Conservation (phyloP, 768 basidiomycete species). For the Termitomyces sp. region DNA sequence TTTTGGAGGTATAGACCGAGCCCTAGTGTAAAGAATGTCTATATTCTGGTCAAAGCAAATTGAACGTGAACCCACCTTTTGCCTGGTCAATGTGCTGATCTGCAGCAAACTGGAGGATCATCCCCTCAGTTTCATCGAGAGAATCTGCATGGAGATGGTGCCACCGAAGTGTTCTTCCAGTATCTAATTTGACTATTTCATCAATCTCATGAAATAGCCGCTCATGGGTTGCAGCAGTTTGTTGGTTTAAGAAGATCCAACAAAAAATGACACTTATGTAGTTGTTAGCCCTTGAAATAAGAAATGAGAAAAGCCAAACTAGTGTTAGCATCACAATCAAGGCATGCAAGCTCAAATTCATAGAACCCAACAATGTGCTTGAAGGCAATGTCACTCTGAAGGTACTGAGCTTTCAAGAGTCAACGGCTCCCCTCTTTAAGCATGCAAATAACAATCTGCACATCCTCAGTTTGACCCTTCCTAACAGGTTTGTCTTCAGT, state of each 20-base stretch:
- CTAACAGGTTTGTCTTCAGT: not conserved
- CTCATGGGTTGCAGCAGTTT: conserved; percentile 19
- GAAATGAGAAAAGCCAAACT: not conserved
- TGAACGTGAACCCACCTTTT: too few species aligned
- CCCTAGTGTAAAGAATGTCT: too few species aligned
- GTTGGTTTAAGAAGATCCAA: conserved; percentile 2
- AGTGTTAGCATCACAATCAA: not conserved
- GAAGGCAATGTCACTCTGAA: conserved; percentile 26
- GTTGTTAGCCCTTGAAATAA: too few species aligned
- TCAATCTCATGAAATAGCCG: not conserved
- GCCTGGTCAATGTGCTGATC: conserved; percentile 23
- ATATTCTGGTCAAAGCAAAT: too few species aligned
- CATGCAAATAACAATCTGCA: conserved; percentile 25
- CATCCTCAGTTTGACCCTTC: conserved; percentile 6
- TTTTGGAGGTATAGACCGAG: conserved; percentile 19
- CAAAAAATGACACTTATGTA: not conserved
- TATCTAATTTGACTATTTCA: conserved; percentile 11
- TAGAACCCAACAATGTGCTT: conserved; percentile 22
- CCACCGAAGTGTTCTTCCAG: conserved; percentile 15
- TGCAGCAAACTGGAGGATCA: conserved; percentile 15
- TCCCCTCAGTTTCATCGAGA: conserved; percentile 8
- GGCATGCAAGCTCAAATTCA: conserved; percentile 22
- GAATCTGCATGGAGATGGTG: conserved; percentile 18
- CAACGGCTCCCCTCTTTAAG: conserved; percentile 13
- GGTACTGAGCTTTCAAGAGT: conserved; percentile 16